Evolutionary conservation across 257 asterid genomes (phyloP), one percentile per base, ranked within the genome.

Genomic region (Linaria vulgaris): DNA sequence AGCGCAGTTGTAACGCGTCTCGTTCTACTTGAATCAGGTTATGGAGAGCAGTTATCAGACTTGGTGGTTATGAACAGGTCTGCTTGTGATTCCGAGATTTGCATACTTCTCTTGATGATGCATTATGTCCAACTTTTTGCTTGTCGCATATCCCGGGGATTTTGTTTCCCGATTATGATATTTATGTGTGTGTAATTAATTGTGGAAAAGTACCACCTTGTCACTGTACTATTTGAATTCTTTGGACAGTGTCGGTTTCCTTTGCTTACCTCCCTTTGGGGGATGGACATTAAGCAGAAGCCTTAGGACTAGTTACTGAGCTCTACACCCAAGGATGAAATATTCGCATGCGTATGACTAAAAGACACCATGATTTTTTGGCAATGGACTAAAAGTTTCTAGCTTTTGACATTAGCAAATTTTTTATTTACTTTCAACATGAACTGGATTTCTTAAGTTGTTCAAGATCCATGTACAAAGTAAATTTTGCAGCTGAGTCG

Each of bases 31-130:
- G 62, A 31, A 58, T 72, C 69, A 90, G 95, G 84, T 72, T 90
- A 70, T 90, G 96, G 97, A 83, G 96, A 78, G 85, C 96, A 23
- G 96, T 87, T 68, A 76, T 90, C 79, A 76, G 84, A 73, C 94
- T 90, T 57, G 96, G 97, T 73, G 97, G 97, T 75, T 88, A 90
- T 59, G 97, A 90, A 76, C 95, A 82, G 95, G 97, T 85, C 60
- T 17, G 63, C 57, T 22, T 25, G 37, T n/a, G 6, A 25, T 50
- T 66, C 58, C 12, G 62, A 64, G 19, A 38, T 60, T 72, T 61
- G n/a, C n/a, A n/a, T n/a, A n/a, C n/a, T n/a, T n/a, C n/a, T n/a
- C n/a, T n/a, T n/a, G n/a, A n/a, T n/a, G n/a, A n/a, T n/a, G n/a
- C n/a, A n/a, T n/a, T n/a, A n/a, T n/a, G n/a, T 19, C 24, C 9